Evolutionary conservation across 1,284 basidiomycete species (phyloP), one percentile per base, ranked within the genome.

Genomic region (Sanghuangporus weigelae): DNA sequence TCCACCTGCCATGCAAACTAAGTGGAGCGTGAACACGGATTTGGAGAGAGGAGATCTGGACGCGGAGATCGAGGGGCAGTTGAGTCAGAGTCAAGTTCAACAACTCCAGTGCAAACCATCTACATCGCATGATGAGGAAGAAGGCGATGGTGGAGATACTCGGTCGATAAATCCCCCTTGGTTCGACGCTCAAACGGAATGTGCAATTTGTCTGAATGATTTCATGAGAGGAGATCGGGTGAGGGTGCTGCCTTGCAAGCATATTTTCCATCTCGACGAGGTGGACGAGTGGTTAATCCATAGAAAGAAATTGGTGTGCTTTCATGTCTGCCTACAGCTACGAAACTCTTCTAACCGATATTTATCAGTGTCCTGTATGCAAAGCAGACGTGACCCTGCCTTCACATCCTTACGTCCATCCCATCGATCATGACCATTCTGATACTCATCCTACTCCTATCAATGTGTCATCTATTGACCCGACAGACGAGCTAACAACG

Each of bases 211-310:
- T 73, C 81, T 97, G 67, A 90, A 84, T 67, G 85, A 89, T 68
- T 96, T 96, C 69, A 85, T 78, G 46, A 86, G 86, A 68, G 93
- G 93, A 1, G 95, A 97, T 72, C 82, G 86, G 67, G 92, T 96
- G 40, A 84, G 94, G 67, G 92, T 95, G 59, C 73, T 96, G 55
- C 95, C 95, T 0, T 97, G 95, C 71, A 89, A 92, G 59, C 95
- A 96, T 73, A 86, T 96, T 62, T 93, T 92, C 74, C 91, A 93
- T 74, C 78, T 90, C 60, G 85, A 88, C 53, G 93, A 96, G 74
- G 86, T 96, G 50, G 93, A 95, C 72, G 83, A 88, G 68, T 97
- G 95, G 95, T 77, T 97, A 64, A 88, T 95, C 65, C 86, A 90
- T 67, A 85, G 90, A 74, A 92, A 94, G 79, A 95, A 96, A 78